Evolutionary conservation across 164 flowering plant genomes (phyloP), one percentile per base, ranked within the genome.

Genomic region (Macadamia tetraphylla): DNA sequence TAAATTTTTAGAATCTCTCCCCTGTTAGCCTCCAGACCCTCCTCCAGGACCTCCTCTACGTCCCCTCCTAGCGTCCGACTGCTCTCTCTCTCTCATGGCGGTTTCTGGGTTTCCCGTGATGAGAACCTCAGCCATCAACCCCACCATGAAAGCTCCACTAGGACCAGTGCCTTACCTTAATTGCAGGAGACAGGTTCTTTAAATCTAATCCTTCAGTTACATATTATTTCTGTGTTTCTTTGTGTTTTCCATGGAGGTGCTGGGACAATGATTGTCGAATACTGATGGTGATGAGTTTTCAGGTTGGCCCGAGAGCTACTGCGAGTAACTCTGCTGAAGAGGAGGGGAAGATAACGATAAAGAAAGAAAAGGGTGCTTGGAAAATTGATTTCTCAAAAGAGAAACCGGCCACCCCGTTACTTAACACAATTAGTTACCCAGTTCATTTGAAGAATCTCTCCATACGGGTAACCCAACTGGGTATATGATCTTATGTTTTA

Each of bases 381-480:
- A 83, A 76, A 68, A 86, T 84, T 55, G 87, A 89, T 70, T 88
- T 76, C 73, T 77, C 90, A 0, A 82, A 76, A 64, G 88, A 81
- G 66, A 94, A 83, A 68, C 98, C 94, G 1, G 66, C 68, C 1
- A 94, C 98, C 0, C 98, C 98, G 23, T 77, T 94, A 66, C 73
- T 94, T 72, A 94, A 91, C 70, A 91, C 92, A 10, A 75, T 94
- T 71, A 89, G 84, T 68, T 87, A 79, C 73, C 98, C 98, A 9
- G 64, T 71, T 32, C 94, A 91, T 63, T 87, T 91, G 94, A 93
- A 88, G 82, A 89, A 89, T 73, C 86, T 94, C 6, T 82, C 92
- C 6, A 67, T 71, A 11, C 75, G 81, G 84, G 98, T 88, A 72
- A 23, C 23, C 23, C 23, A 23, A 12, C 6, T 6, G 23, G 6